Evolutionary conservation across 495 filamentous ascomycete species (phyloP), one percentile per base, ranked within the genome.

Genomic region (Thermothielavioides terrestris): DNA sequence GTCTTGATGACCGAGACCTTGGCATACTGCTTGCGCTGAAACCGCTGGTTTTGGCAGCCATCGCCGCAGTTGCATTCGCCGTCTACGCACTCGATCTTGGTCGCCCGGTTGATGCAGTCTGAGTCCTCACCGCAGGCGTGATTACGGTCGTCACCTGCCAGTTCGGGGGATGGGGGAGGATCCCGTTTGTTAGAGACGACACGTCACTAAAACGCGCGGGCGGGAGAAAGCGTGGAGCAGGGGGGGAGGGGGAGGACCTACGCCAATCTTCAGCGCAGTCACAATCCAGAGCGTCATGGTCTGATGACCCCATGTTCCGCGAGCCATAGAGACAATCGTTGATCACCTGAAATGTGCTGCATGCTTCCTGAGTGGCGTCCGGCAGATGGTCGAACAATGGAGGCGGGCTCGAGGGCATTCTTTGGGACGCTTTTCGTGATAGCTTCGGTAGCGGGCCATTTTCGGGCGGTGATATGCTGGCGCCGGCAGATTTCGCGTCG

Each of bases 71-170:
- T 83, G 68, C 90, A 95, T 42, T 84, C 80, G 52, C 80, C 78
- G 35, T 83, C 81, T 17, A 87, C 77, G 64, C 92, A 99, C 67
- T 99, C 92, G 75, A 99, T 95, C 61, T 95, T 95, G 27, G 92
- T 97, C 46, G 87, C 84, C 62, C 94, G 88, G 64, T 99, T 99
- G 71, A 99, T 99, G 66, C 92, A 99, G 66, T 97, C 92, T 15
- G 92, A 96, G 68, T 97, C 89, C 54, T 94, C 88, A 32, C 88
- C 92, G 66, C 92, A 99, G 42, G 92, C 90, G 62, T 81, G 68
- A 69, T 99, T 99, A 67, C 73, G 55, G 66, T 74, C 52, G 71
- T 74, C 63, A 60, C 84, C 91, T 96, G 62, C 61, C n/a, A n/a
- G n/a, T n/a, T n/a, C n/a, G 55, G 47, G 48, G 41, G n/a, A 15